Base-by-base conservation (phyloP, 208 protist genomes). In the Trypanosoma boissoni region DNA sequence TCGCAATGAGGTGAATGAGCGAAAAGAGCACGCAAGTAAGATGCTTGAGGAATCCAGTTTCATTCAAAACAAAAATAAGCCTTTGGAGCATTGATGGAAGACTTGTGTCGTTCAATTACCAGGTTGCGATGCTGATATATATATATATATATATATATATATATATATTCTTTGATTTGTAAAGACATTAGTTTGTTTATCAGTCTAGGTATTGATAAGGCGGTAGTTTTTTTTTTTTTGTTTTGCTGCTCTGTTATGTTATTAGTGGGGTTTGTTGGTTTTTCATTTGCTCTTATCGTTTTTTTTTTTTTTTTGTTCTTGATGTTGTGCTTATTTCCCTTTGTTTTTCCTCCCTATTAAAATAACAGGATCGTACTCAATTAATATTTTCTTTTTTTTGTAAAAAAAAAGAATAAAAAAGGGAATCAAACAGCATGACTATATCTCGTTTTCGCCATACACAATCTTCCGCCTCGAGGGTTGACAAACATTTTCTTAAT, bases 31-130 rank as follows among this genome's bases (percentile, higher is more conserved):
- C 8, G 76, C 78, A 6, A 84, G 72, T 43, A 89, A 87, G 49
- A 63, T 87, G 53, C 72, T 92, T 0, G 81, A 89, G 49, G 80
- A 89, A 1, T 88, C 78, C 14, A 89, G 77, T 57, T 88, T 86
- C 36, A 77, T 87, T 55, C 50, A 78, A 18, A 68, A 72, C 10
- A 86, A 86, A 51, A 89, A 92, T 56, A 88, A 76, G 50, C 67
- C 72, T 8, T 54, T 39, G 29, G 21, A 26, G 1, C 59, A 39
- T 43, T 70, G 28, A 55, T 12, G 34, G 34, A 12, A 39, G 12
- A 16, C 8, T 39, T 16, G 12, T 39, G 34, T 6, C 8, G 12
- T 16, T 39, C 8, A 16, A 6, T 39, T 6, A 16, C 6, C 8
- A 16, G 12, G 6, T 39, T 39, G 34, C 6, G 12, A 12, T 39